Base-by-base conservation (phyloP, 208 protist genomes). In the Acanthamoeba triangularis region DNA sequence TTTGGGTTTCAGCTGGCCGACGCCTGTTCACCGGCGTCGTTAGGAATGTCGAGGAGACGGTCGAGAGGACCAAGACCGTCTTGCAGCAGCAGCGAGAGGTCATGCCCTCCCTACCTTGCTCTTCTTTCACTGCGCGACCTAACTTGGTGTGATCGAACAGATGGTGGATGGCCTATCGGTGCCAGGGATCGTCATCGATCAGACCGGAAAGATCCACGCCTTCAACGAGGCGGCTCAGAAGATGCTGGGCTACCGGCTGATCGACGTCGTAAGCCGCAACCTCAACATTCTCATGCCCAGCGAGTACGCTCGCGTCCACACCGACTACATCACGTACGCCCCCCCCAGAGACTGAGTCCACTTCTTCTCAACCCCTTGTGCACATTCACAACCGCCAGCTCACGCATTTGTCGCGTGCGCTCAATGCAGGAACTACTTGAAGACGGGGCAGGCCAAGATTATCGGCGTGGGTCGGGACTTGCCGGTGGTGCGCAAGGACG, bases 211-310 rank as follows among this genome's bases (percentile, higher is more conserved):
- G 78, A 87, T 87, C 47, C 78, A 87, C 33, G 78, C 78, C 13
- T 87, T 87, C 78, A 87, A 87, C 78, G 78, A 87, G 78, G 37
- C 41, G 3, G 78, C 78, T 13, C 52, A 52, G 41, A 52, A 87
- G 52, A 14, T 87, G 47, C 52, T 87, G 13, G 78, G 78, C 18
- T 87, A 87, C 47, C 18, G n/a, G 3, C 78, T 87, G 23, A 87
- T 87, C 41, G 78, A 87, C 18, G 78, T 92, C 2, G 85, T 92
- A 5, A 72, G 85, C 85, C 52, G 85, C 52, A 92, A 92, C 54
- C 25, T 92, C 56, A 74, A 18, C 14, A 92, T 92, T 3, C 85
- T 92, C 85, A 92, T 92, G 85, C 85, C 85, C n/a, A 14, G 35
- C 30, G 56, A 92, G 35, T 49, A 92, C 30, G 49, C 56, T 20